Evolutionary conservation across 805 yeast genomes (phyloP), one percentile per base, ranked within the genome.

Genomic region (Diddensiella caesifluorescens): DNA sequence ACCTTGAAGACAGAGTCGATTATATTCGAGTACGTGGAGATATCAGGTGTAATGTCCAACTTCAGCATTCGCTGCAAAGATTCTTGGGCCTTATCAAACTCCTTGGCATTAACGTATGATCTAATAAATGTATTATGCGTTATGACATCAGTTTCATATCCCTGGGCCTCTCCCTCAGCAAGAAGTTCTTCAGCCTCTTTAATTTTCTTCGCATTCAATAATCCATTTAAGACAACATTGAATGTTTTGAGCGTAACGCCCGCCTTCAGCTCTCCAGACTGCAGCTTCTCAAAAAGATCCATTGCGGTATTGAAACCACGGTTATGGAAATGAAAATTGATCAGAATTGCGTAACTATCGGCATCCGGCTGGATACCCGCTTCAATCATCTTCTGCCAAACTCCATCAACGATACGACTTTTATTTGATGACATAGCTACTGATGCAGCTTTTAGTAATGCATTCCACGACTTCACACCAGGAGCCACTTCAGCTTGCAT

Each of bases 1-100:
- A 62, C 43, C 54, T 75, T 76, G 62, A 80, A 67, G 48, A 71
- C 65, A 39, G 70, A 60, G 52, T 80, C 79, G 40, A 80, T 67
- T 19, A 80, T 61, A 26, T 74, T 70, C 3, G 88, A 73, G 60
- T 75, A 75, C 2, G 89, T 80, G 13, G 77, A 77, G 35, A 77
- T 67, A 55, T 79, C 84, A 21, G 82, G 81, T 27, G 65, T 53
- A 19, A 80, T 58, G 2, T 62, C 56, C 20, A 63, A 44, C 23
- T 56, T 57, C 29, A 54, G 56, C 75, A 79, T 71, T 44, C 64
- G 63, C 25, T 68, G 63, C 31, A 81, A 59, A 10, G 75, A 64
- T n/a, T 64, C 67, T n/a, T 65, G 64, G 3, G 80, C 80, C 35
- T 66, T 65, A 22, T 64, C 68, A 45, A 56, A 56, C 16, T 75